Evolutionary conservation across 23 red algal species (phyloP).

Genomic region (Gracilariopsis chorda): DNA sequence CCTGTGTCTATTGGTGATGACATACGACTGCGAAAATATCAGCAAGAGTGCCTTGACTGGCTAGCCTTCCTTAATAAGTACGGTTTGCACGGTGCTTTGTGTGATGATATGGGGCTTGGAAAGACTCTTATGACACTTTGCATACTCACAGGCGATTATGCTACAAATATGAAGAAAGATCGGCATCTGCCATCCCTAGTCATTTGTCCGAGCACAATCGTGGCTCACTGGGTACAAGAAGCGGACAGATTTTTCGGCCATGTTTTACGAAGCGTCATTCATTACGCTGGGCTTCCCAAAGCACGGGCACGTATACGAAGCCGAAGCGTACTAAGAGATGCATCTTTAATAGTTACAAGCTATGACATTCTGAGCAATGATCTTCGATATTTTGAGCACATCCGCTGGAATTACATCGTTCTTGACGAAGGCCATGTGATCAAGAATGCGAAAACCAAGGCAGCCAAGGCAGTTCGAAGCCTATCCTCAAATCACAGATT

Average conservation of each 20-base stretch:
- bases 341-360: conserved; percentile 75
- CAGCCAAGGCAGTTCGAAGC: conserved; percentile 78
- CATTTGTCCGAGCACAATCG: conserved; percentile 83
- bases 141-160: conserved; percentile 79
- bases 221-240: conserved; percentile 93
- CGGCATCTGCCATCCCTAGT: conserved; percentile 65
- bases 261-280: conserved; percentile 62
- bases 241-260: conserved; percentile 83
- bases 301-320: conserved; percentile 33
- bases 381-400: conserved; percentile 43
- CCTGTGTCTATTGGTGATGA: conserved; percentile 74
- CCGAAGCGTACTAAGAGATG: neutral
- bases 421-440: conserved; percentile 99
- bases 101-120: conserved; percentile 99
- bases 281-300: conserved; percentile 80
- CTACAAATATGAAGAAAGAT: neutral
- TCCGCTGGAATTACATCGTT: conserved; percentile 83
- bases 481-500: conserved; percentile 79
- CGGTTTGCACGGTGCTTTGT: conserved; percentile 92
- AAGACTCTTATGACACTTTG: conserved; percentile 99
- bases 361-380: conserved; percentile 91
- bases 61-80: conserved; percentile 91
- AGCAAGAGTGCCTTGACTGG: conserved; percentile 97
- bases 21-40: conserved; percentile 85
- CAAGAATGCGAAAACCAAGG: conserved; percentile 88